phyloP scores from a whole-genome alignment of 2,329 filamentous ascomycete genomes.

The Diaporthe citriasiana region DNA sequence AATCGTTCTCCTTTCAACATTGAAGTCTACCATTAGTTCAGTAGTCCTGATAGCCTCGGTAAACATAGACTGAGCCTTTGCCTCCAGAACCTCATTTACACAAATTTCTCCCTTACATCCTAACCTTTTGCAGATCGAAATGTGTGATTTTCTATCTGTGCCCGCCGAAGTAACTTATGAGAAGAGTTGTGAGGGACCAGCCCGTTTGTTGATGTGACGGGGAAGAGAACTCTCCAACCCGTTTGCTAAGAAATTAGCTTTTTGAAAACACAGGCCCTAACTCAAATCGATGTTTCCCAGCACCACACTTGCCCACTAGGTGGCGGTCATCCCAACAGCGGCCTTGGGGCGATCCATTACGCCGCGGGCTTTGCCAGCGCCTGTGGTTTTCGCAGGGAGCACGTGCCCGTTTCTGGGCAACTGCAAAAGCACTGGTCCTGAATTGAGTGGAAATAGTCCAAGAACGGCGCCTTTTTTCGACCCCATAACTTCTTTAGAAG shows the following conservation, averaged over 20 bases:
- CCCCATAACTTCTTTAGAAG: neutral
- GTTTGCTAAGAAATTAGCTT: too few relatives aligned
- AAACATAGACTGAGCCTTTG: neutral
- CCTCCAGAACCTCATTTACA: neutral
- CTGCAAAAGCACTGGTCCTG: neutral
- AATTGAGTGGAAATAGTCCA: neutral
- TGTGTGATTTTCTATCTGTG: neutral
- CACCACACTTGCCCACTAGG: neutral
- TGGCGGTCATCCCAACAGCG: neutral
- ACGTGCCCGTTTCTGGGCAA: neutral
- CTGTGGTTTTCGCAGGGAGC: neutral
- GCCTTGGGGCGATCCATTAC: neutral
- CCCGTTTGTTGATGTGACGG: too few relatives aligned
- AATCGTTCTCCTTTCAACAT: neutral
- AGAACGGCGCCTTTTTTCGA: neutral
- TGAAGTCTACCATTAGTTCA: neutral
- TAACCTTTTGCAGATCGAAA: neutral
- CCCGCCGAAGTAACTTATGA: neutral
- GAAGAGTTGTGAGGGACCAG: too few relatives aligned
- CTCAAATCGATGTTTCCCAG: too few relatives aligned
- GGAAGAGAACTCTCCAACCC: too few relatives aligned
- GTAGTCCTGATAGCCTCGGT: neutral
- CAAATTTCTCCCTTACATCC: conserved; percentile 5
- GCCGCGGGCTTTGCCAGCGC: neutral
- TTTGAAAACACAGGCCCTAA: too few relatives aligned